Evolutionary conservation across 2,329 filamentous ascomycete species (phyloP).

Genomic region (Coniosporium tulheliwenetii): DNA sequence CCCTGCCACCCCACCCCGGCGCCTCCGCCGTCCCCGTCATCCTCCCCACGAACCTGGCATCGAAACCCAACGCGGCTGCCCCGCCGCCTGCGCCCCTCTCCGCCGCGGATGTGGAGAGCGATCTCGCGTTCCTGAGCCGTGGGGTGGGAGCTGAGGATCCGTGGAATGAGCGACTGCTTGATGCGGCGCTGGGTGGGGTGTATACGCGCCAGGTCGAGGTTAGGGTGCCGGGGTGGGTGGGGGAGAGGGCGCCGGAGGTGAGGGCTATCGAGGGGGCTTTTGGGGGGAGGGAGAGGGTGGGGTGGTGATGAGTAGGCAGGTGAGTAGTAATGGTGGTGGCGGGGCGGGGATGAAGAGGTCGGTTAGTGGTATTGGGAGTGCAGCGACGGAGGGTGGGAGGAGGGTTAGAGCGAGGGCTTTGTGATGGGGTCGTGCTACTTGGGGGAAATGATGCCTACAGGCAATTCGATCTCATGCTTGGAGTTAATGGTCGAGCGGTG

Average conservation of each 20-base stretch:
- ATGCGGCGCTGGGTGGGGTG: neutral
- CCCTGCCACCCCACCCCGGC: constrained; percentile 21
- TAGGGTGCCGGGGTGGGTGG: constrained; percentile 7
- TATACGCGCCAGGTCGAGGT: constrained; percentile 4
- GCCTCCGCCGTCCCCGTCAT: constrained; percentile 24
- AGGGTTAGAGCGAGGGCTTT: no score
- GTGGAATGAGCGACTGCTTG: constrained; percentile 8
- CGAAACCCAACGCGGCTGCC: constrained; percentile 30
- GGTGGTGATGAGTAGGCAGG: constrained; percentile 18
- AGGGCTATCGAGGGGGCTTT: constrained; percentile 19
- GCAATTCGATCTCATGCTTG: no score
- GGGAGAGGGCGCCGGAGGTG: constrained; percentile 23
- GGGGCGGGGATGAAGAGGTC: constrained; percentile 19
- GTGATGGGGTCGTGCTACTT: no score
- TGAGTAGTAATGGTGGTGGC: constrained; percentile 14
- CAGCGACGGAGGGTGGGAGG: no score
- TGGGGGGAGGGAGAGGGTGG: constrained; percentile 9
- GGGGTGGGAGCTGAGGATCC: constrained; percentile 18
- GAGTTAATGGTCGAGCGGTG: no score
- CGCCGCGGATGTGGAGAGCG: constrained; percentile 28
- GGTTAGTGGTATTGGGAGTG: constrained; percentile 20
- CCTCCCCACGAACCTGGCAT: constrained; percentile 27
- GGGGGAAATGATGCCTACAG: no score
- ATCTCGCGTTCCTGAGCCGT: constrained; percentile 30
- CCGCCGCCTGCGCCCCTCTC: constrained; percentile 28